Base-by-base conservation (phyloP, 2,329 filamentous ascomycete genomes). In the Fusarium devonianum region DNA sequence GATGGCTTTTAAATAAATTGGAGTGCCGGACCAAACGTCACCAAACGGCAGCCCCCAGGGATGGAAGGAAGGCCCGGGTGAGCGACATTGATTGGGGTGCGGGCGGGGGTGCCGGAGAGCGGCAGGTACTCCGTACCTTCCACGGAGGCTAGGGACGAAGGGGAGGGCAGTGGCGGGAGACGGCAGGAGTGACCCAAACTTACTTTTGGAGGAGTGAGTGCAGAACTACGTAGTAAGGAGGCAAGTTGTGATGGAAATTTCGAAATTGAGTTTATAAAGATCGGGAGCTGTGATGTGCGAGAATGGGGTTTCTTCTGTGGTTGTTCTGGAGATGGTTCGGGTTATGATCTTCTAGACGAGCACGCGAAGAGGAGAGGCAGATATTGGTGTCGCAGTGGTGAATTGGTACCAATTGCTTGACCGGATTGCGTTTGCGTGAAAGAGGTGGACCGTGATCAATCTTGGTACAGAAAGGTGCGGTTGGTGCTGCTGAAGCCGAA, bases 1-100 rank as follows among this genome's bases (percentile, higher is more conserved):
- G 53, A 49, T 53, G 55, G 49, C 39, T 60, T 65, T 65, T 65
- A 63, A 63, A 61, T 23, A 40, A 37, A 59, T 37, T 46, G 39
- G 54, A 60, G 34, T n/a, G 19, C 33, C 47, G 13, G 45, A 32
- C 40, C 44, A 39, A 65, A 58, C 62, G 62, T 65, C 59, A 64
- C 62, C 49, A 56, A 49, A 50, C 48, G 45, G 37, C 43, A 56
- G 32, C 38, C 26, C 28, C 34, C 43, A 48, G 42, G n/a, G n/a
- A n/a, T n/a, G n/a, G n/a, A n/a, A n/a, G n/a, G 49, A 49, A 53
- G 44, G 40, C 36, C 22, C 22, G 23, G 36, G 36, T 23, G 44
- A 48, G 45, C 44, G 30, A 46, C 30, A 53, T 39, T 23, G 38
- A 17, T 39, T 37, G 12, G 29, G 28, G 36, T 25, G 42, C 40